Conservation (phyloP, 805 yeast genomes). For the Metschnikowia dekortorum region DNA sequence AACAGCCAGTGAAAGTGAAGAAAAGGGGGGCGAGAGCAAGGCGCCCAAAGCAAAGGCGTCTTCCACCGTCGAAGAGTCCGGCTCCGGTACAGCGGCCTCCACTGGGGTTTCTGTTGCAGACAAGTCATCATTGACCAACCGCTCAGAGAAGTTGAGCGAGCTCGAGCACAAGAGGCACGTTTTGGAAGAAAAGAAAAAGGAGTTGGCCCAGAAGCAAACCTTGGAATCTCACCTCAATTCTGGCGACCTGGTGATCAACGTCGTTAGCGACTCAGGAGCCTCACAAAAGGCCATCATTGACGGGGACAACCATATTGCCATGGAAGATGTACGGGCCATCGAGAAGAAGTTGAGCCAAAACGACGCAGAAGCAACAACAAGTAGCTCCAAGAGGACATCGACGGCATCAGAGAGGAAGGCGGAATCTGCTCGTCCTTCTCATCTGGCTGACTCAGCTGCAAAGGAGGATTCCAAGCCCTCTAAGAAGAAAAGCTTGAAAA, state of each 20-base stretch:
- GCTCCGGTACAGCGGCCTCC: neutral
- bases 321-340: constrained; percentile 9
- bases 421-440: neutral
- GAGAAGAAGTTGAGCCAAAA: constrained; percentile 10
- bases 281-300: constrained; percentile 32
- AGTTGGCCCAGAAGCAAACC: constrained; percentile 12
- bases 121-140: constrained; percentile 3
- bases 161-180: constrained; percentile 15
- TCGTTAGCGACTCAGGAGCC: constrained; percentile 12
- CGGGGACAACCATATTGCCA: constrained; percentile 28
- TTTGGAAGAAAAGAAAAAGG: constrained; percentile 20
- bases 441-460: neutral
- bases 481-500: constrained; percentile 13
- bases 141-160: constrained; percentile 5
- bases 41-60: neutral
- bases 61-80: neutral
- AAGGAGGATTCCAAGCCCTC: neutral
- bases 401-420: neutral
- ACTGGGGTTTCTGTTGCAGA: neutral
- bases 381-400: neutral
- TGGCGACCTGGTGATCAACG: constrained; percentile 17
- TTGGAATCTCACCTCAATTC: constrained; percentile 17
- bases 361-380: neutral
- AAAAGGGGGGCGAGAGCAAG: neutral
- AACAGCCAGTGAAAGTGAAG: neutral